Evolutionary conservation across 1,284 basidiomycete species (phyloP), one percentile per base, ranked within the genome.

Genomic region (Microstroma glucosiphilum): DNA sequence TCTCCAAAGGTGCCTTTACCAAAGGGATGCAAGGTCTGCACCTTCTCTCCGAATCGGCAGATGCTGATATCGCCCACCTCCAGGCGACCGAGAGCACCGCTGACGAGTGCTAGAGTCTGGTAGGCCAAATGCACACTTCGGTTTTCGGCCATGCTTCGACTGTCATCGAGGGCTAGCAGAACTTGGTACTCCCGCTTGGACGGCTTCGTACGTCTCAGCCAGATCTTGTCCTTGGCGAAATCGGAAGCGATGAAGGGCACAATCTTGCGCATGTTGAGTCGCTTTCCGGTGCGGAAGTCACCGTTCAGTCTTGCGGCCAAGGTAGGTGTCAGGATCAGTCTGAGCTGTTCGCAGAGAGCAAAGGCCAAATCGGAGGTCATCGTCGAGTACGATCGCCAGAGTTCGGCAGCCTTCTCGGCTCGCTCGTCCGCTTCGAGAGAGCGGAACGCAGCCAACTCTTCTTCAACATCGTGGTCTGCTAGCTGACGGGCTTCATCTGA

Each of bases 141-240:
- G 7, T 88, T 89, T 77, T 92, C 92, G 3, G 92, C 88, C 96
- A 99, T 98, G 42, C 92, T 96, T 51, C 88, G 87, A 19, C 92
- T 96, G 82, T 98, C 96, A 77, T 98, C 96, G 59, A 99, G 86
- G 6, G 92, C 89, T 59, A 99, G 85, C 54, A 98, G 85, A 1
- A 99, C 88, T 76, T 98, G 96, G 80, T 98, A 98, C 79, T 97
- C 93, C 58, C 96, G 86, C 75, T 91, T 87, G 73, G 89, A 91
- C 0, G 96, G 94, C 64, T 90, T 88, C 4, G 93, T 96, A 37
- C 96, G 86, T 30, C 96, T 87, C 40, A 98, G 83, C 96, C 96
- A 99, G 73, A 98, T 98, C 82, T 96, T 96, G 84, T 99, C 96
- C 81, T 98, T 98, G 62, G 93, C 96, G 82, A 92, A 99, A 82